These are phyloP conservation scores for Diophrys appendiculata DNA, from an alignment of 73 alveolate species.

Conservation along the genomic window DNA sequence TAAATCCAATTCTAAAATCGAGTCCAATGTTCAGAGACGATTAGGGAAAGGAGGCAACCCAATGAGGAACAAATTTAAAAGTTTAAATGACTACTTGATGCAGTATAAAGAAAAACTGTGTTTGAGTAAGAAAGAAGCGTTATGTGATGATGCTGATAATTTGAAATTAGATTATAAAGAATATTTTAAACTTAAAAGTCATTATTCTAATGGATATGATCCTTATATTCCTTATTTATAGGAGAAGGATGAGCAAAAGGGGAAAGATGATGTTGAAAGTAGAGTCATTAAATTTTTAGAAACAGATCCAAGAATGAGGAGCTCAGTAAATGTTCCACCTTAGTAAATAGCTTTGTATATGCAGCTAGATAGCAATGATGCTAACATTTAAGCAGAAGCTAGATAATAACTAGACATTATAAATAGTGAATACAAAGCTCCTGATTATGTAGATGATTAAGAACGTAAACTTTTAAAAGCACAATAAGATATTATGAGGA, in stretches of 20 bases:
- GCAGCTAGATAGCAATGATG: background rate
- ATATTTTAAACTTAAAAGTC: background rate
- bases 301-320: constrained; percentile 42
- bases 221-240: background rate
- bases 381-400: background rate
- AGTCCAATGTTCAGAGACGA: background rate
- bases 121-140: background rate
- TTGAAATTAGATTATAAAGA: background rate
- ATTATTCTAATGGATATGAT: background rate
- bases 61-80: background rate
- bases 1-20: background rate
- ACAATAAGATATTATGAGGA: background rate
- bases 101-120: background rate
- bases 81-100: background rate
- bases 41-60: background rate
- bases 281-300: constrained; percentile 59
- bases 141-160: background rate
- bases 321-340: background rate
- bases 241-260: constrained; percentile 24
- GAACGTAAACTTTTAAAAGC: background rate
- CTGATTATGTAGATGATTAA: background rate
- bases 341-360: too few species aligned
- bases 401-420: too few species aligned
- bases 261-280: background rate
- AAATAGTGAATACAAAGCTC: background rate